Evolutionary conservation across 495 filamentous ascomycete genomes (phyloP).

Genomic region (Neurospora cerealis): DNA sequence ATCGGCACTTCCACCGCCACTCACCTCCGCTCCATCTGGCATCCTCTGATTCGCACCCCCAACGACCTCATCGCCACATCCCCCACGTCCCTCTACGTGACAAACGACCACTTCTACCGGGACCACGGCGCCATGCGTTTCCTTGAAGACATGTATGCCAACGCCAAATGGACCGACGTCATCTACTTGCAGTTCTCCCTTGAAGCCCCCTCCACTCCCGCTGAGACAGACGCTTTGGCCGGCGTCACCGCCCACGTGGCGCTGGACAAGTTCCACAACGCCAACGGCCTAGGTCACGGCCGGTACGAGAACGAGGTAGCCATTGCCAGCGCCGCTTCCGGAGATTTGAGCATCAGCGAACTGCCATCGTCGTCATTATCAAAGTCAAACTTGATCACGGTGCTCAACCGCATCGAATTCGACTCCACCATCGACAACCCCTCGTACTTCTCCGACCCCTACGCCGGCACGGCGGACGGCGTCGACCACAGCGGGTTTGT

Average conservation of each 20-base stretch:
- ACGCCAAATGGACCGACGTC: constrained; percentile 24
- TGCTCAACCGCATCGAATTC: constrained; percentile 33
- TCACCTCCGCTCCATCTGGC: constrained; percentile 36
- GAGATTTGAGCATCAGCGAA: constrained; percentile 16
- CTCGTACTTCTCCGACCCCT: constrained; percentile 41
- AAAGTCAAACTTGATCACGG: constrained; percentile 27
- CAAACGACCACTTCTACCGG: constrained; percentile 50
- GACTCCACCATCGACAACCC: constrained; percentile 47
- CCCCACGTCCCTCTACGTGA: constrained; percentile 44
- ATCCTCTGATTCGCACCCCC: constrained; percentile 44
- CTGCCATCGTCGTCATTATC: constrained; percentile 25
- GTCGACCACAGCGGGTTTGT: constrained; percentile 48
- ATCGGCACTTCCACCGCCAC: constrained; percentile 21
- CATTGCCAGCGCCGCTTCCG: constrained; percentile 30
- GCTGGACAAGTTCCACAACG: constrained; percentile 34
- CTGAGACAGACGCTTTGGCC: constrained; percentile 22
- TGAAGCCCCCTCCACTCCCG: constrained; percentile 6
- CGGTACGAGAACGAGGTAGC: constrained; percentile 36
- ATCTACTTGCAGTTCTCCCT: constrained; percentile 16
- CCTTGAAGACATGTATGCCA: constrained; percentile 29
- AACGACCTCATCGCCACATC: constrained; percentile 47
- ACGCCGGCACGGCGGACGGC: constrained; percentile 34
- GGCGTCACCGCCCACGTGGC: constrained; percentile 38
- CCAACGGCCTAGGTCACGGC: constrained; percentile 50
- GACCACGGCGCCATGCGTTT: constrained; percentile 33